Conservation (phyloP, 148 eudicot species). For the Heliosperma pusillum region DNA sequence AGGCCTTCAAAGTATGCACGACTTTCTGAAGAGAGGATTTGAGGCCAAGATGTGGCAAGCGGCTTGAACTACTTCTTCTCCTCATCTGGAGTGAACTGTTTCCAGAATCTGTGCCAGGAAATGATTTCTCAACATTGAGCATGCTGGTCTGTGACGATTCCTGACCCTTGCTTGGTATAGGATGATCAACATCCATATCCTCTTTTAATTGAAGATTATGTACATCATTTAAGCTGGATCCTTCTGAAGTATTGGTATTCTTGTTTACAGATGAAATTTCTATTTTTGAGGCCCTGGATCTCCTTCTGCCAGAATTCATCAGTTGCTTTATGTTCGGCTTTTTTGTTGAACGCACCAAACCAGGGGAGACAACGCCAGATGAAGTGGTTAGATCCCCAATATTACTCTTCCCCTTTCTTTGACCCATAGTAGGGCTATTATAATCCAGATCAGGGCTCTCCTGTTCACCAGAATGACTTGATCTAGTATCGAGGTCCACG, state of each 20-base stretch:
- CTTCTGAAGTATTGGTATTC: conserved; percentile 9
- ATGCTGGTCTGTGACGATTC: conserved; percentile 16
- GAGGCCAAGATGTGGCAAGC: conserved; percentile 22
- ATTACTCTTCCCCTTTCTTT: conserved; percentile 13
- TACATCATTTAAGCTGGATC: conserved; percentile 9
- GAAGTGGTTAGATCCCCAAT: conserved; percentile 4
- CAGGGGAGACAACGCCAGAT: background rate
- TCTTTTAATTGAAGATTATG: conserved; percentile 18
- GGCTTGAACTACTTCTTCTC: conserved; percentile 16
- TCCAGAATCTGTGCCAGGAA: conserved; percentile 15
- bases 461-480: conserved; percentile 2
- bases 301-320: conserved; percentile 19
- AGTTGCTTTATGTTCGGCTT: conserved; percentile 12
- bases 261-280: conserved; percentile 5
- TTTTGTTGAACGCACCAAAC: conserved; percentile 16
- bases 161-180: conserved; percentile 5
- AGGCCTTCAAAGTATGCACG: conserved; percentile 25
- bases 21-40: conserved; percentile 34
- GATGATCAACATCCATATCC: conserved; percentile 13
- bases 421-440: conserved; percentile 8
- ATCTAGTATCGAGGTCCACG: conserved; percentile 1
- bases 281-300: conserved; percentile 22
- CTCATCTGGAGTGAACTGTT: conserved; percentile 14
- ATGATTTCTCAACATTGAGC: background rate
- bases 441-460: conserved; percentile 6